Conservation (phyloP, 2,329 filamentous ascomycete genomes). For the Epichloe bromicola region DNA sequence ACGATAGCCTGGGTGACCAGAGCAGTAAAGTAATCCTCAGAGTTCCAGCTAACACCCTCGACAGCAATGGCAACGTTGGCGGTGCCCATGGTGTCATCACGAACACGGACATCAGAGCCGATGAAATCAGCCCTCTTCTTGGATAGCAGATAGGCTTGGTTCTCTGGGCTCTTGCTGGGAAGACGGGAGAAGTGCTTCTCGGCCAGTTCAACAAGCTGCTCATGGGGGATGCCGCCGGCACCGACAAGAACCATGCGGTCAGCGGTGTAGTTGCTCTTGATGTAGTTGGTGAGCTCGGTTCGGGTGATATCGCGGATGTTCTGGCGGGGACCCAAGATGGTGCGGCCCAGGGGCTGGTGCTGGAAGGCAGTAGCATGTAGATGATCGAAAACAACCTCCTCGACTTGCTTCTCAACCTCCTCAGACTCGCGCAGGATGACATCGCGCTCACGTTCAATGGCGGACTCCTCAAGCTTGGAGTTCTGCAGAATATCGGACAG, state of each 20-base stretch:
- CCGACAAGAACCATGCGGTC: conserved; percentile 99
- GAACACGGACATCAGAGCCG: conserved; percentile 87
- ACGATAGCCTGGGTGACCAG: conserved; percentile 97
- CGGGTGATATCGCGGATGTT: conserved; percentile 96
- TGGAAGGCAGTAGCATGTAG: conserved; percentile 97
- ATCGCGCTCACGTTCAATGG: conserved; percentile 95
- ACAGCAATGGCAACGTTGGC: conserved; percentile 98
- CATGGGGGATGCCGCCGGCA: conserved; percentile 85
- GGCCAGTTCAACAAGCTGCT: conserved; percentile 86
- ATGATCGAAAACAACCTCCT: conserved; percentile 99
- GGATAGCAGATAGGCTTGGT: conserved; percentile 60
- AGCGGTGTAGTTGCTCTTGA: conserved; percentile 99
- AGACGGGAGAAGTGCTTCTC: conserved; percentile 88
- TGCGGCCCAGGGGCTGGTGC: conserved; percentile 88
- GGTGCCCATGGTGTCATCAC: conserved; percentile 90
- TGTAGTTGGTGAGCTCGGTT: conserved; percentile 85
- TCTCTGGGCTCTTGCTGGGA: conserved; percentile 61
- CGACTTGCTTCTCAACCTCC: conserved; percentile 99
- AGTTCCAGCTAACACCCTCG: conserved; percentile 99
- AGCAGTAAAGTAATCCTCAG: conserved; percentile 97
- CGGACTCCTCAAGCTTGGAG: conserved; percentile 87
- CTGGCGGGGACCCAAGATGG: conserved; percentile 92
- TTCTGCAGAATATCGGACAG: conserved; percentile 98
- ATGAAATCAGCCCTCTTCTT: conserved; percentile 91
- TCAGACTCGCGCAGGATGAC: conserved; percentile 98